Percentiles rank a stretch among this genome's conserved stretches.
phyloP scores from a whole-genome alignment of 257 asterid species.

The Sherardia arvensis region DNA sequence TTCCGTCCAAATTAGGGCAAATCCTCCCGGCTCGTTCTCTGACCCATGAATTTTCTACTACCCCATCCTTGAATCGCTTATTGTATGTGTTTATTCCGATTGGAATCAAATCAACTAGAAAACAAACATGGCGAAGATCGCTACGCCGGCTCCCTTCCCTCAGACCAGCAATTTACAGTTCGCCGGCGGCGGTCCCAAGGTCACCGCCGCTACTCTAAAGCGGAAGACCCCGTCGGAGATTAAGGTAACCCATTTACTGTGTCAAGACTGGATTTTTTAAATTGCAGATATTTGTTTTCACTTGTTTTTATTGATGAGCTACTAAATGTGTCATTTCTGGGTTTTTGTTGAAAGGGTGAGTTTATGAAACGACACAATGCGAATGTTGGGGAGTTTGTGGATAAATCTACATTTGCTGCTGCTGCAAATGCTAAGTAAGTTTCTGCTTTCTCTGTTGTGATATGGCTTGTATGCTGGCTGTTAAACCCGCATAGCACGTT shows the following conservation, averaged over 20 bases:
- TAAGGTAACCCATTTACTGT: constrained; percentile 31
- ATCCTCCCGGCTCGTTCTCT: neutral
- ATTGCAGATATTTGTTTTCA: neutral
- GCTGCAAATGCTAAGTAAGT: constrained; percentile 34
- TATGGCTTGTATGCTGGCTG: neutral
- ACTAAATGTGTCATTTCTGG: neutral
- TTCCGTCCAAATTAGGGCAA: constrained; percentile 5
- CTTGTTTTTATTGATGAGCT: too few species aligned
- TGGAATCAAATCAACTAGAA: neutral
- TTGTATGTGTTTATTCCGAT: neutral
- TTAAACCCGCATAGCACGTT: constrained; percentile 13
- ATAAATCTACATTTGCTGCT: constrained; percentile 35
- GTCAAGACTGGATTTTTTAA: neutral
- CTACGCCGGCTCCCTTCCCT: constrained; percentile 42
- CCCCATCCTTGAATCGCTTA: neutral
- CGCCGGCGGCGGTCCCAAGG: constrained; percentile 44
- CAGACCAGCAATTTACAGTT: constrained; percentile 36
- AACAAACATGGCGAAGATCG: constrained; percentile 51
- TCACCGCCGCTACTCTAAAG: constrained; percentile 38
- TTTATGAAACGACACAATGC: constrained; percentile 49
- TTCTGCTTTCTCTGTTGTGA: constrained; percentile 6
- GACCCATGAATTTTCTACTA: neutral
- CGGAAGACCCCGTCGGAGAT: constrained; percentile 84
- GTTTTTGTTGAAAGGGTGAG: constrained; percentile 47
- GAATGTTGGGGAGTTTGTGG: constrained; percentile 28